Conservation (phyloP, 2,329 filamentous ascomycete genomes). For the Trichophyton schoenleinii region DNA sequence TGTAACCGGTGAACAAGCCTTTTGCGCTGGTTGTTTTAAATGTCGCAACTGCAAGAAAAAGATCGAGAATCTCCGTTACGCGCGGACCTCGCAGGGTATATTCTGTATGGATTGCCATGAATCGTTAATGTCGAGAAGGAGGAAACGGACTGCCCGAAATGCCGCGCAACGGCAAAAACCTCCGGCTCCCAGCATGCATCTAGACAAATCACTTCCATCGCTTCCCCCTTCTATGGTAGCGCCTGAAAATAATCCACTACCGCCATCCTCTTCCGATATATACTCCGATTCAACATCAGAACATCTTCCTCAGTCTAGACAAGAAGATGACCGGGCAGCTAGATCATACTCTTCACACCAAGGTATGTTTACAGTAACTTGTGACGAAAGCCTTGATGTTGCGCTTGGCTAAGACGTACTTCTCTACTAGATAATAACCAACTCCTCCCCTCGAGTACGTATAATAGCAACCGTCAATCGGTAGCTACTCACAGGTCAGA, state of each 20-base stretch:
- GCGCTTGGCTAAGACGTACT: too few species aligned
- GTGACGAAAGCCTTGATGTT: neutral
- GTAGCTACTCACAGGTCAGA: constrained; percentile 46
- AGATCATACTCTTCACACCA: constrained; percentile 19
- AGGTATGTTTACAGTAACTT: constrained; percentile 18
- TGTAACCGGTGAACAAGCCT: constrained; percentile 92
- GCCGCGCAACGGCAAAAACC: constrained; percentile 19
- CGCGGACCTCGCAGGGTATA: constrained; percentile 92
- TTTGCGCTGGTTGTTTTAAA: constrained; percentile 92
- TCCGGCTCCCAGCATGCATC: constrained; percentile 40
- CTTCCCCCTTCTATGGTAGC: constrained; percentile 48
- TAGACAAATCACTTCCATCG: constrained; percentile 87
- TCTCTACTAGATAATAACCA: constrained; percentile 45
- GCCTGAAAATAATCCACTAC: constrained; percentile 38
- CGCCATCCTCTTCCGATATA: constrained; percentile 39
- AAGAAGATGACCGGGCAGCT: constrained; percentile 18
- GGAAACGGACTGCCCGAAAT: constrained; percentile 46
- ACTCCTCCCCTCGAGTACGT: constrained; percentile 60
- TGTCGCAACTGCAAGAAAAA: constrained; percentile 98
- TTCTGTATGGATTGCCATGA: constrained; percentile 99
- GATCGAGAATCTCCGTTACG: constrained; percentile 96
- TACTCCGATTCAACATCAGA: constrained; percentile 45
- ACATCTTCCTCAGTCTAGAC: constrained; percentile 14
- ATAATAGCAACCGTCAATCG: constrained; percentile 66
- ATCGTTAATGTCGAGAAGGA: constrained; percentile 82